phyloP scores from a whole-genome alignment of 106 monocot genomes.

The Dendrobium nobile region DNA sequence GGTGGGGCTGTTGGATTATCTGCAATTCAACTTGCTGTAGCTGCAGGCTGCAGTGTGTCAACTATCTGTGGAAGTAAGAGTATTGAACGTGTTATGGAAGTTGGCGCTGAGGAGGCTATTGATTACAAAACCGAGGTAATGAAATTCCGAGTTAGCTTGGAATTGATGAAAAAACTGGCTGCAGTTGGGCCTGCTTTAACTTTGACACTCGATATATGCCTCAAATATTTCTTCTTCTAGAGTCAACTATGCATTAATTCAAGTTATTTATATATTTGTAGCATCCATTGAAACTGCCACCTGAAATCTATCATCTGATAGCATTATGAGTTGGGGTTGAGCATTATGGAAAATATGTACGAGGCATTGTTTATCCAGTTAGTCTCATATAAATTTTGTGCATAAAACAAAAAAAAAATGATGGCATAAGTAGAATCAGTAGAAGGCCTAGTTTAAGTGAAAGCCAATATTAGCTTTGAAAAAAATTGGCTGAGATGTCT shows the following conservation, averaged over 20 bases:
- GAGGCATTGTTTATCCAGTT: neutral
- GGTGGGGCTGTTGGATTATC: conserved; percentile 96
- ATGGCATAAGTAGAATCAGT: neutral
- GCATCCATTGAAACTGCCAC: neutral
- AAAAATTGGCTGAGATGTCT: neutral
- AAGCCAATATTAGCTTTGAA: neutral
- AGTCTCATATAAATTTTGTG: neutral
- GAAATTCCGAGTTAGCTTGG: neutral
- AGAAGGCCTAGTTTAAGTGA: neutral
- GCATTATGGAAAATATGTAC: neutral
- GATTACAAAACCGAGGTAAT: conserved; percentile 80
- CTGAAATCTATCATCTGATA: neutral
- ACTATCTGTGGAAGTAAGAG: conserved; percentile 84
- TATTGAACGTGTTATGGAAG: conserved; percentile 57
- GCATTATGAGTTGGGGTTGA: neutral
- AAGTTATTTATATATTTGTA: neutral
- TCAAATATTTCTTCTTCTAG: neutral
- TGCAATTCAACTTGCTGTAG: conserved; percentile 87
- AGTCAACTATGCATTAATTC: neutral
- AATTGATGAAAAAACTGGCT: neutral
- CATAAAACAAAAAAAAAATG: neutral
- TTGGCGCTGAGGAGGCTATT: conserved; percentile 89
- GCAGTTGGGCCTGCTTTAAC: neutral
- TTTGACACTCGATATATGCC: neutral
- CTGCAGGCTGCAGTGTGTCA: conserved; percentile 66